Evolutionary conservation across 805 yeast genomes (phyloP), one percentile per base, ranked within the genome.

Genomic region (Ogataea nitratoaversa): DNA sequence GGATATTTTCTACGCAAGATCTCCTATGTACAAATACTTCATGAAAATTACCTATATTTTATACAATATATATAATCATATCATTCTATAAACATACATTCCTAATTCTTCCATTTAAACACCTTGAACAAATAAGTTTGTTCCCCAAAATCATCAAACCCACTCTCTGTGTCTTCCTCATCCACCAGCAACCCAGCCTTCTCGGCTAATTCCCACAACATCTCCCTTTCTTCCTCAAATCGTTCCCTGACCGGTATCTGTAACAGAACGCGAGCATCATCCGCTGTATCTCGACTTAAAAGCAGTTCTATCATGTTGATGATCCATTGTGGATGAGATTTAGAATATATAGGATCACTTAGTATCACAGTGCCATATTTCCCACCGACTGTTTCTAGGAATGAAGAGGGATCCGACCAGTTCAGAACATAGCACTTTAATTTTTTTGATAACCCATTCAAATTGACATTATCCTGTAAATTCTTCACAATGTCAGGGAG

Each of bases 281-380:
- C 16, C 13, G 11, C 18, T 0, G 83, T 64, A 2, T 54, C 3
- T 2, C 47, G 41, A 11, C 42, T 41, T 1, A 81, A 52, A 39
- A 85, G 79, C 31, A 52, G 48, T 3, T 54, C 51, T 5, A 90
- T 65, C 72, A 86, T 81, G 36, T 74, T 59, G 5, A 75, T 73
- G 1, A 91, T 78, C 78, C 85, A 76, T 13, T 59, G 57, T 1
- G 97, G 97, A 55, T 91, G 98, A 24, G 76, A 72, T 0, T 82
- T 65, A 0, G 96, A 84, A 59, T 93, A 91, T 2, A 91, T 79
- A 0, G 97, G 96, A 60, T 91, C 99, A 17, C 96, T 84, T 4
- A 88, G 62, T 0, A 93, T 65, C 4, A 91, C 68, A 0, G 87
- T 75, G 30, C 75, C 71, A 57, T 74, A 87, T 32, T 59, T 9